Evolutionary conservation across 345 rosid genomes (phyloP).

Genomic region (Sapria himalayana): DNA sequence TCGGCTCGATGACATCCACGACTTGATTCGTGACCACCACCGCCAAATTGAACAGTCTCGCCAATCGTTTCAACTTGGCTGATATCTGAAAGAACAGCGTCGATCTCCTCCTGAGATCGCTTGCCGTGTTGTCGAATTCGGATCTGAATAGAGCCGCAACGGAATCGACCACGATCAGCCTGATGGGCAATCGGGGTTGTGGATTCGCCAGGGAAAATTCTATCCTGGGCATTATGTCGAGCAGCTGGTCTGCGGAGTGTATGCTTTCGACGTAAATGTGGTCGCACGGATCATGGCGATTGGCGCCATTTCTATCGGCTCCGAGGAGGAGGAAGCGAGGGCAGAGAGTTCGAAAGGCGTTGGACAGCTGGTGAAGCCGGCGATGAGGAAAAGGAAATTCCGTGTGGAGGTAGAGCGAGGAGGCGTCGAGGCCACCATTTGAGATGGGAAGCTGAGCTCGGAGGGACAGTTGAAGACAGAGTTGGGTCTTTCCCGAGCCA

Average conservation of each 20-base stretch:
- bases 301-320: too few species aligned
- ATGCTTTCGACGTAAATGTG: slow-evolving; percentile 34
- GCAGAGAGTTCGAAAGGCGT: slow-evolving; percentile 17
- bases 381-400: slow-evolving; percentile 63
- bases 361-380: slow-evolving; percentile 49
- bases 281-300: slow-evolving; percentile 28
- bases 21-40: slow-evolving; percentile 80
- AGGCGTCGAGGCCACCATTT: slow-evolving; percentile 50
- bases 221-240: slow-evolving; percentile 47
- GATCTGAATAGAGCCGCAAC: slow-evolving; percentile 74
- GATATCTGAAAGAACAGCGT: slow-evolving; percentile 61
- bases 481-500: slow-evolving; percentile 71
- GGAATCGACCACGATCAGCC: slow-evolving; percentile 67
- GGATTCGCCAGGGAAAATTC: slow-evolving; percentile 23
- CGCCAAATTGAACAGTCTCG: slow-evolving; percentile 36
- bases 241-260: slow-evolving; percentile 39
- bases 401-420: slow-evolving; percentile 55
- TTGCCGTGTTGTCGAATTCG: slow-evolving; percentile 53
- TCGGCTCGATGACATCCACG: slow-evolving; percentile 38
- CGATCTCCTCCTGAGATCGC: slow-evolving; percentile 46
- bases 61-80: slow-evolving; percentile 43
- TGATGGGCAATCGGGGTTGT: slow-evolving; percentile 26
- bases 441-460: slow-evolving; percentile 55
- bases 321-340: slow-evolving; percentile 8
- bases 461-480: slow-evolving; percentile 73